These are phyloP conservation scores for Sapria himalayana DNA, from an alignment of 345 rosid species.

Conservation along the genomic window DNA sequence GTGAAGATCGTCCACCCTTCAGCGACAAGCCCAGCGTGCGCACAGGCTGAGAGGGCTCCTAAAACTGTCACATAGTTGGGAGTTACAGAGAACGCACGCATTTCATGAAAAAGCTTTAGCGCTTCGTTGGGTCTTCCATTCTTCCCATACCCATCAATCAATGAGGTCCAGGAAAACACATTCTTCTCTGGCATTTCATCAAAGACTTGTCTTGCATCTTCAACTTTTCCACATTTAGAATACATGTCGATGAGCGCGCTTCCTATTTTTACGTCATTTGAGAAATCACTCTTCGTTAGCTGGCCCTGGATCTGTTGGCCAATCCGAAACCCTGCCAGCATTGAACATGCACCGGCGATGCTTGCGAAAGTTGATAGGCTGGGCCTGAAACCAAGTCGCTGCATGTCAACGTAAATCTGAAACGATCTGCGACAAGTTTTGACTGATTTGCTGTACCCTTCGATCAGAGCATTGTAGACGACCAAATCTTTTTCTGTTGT, in stretches of 20 bases:
- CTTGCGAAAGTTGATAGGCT: slow-evolving; percentile 63
- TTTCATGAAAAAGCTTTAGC: slow-evolving; percentile 36
- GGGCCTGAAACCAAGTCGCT: slow-evolving; percentile 33
- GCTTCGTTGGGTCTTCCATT: slow-evolving; percentile 59
- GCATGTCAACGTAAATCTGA: slow-evolving; percentile 43
- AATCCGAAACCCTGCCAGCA: slow-evolving; percentile 32
- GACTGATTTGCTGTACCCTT: slow-evolving; percentile 55
- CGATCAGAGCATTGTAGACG: slow-evolving; percentile 83
- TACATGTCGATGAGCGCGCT: slow-evolving; percentile 88
- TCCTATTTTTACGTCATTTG: slow-evolving; percentile 40
- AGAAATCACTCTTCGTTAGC: slow-evolving; percentile 33
- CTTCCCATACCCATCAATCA: slow-evolving; percentile 95
- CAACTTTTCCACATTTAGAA: slow-evolving; percentile 57
- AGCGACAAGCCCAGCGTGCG: slow-evolving; percentile 56
- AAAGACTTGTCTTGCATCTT: slow-evolving; percentile 41
- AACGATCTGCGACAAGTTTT: slow-evolving; percentile 36
- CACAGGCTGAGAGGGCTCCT: slow-evolving; percentile 70
- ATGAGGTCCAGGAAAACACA: slow-evolving; percentile 82
- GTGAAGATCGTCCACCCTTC: slow-evolving; percentile 51
- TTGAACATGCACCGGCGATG: slow-evolving; percentile 66
- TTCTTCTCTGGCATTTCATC: slow-evolving; percentile 43
- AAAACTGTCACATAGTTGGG: slow-evolving; percentile 78
- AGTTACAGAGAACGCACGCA: slow-evolving; percentile 25
- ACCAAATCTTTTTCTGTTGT: slow-evolving; percentile 47
- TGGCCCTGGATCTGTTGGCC: slow-evolving; percentile 64